These are phyloP conservation scores for Melanomma pulvis-pyrius DNA, from an alignment of 495 filamentous ascomycete genomes.

Conservation along the genomic window DNA sequence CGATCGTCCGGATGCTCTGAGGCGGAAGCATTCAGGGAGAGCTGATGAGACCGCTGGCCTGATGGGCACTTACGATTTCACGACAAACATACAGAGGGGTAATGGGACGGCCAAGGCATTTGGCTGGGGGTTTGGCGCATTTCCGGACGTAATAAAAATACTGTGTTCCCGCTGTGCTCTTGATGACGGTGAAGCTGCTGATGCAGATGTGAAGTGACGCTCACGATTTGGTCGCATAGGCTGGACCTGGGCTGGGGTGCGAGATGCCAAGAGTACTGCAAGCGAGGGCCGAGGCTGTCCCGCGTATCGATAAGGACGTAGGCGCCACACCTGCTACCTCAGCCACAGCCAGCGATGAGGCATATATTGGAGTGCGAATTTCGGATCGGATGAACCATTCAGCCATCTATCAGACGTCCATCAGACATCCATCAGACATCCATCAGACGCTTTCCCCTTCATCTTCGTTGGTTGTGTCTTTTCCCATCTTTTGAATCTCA, in stretches of 20 bases:
- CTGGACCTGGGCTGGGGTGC: background rate
- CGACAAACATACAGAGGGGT: slow-evolving; percentile 5
- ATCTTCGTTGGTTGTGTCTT: background rate
- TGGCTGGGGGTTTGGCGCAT: background rate
- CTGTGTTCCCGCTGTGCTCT: slow-evolving; percentile 13
- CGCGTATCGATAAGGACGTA: background rate
- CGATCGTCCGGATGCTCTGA: slow-evolving; percentile 32
- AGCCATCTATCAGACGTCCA: slow-evolving; percentile 13
- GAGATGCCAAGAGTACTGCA: background rate
- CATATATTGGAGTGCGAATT: background rate
- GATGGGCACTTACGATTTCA: slow-evolving; percentile 21
- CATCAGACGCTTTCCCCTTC: background rate
- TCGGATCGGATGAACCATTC: slow-evolving; percentile 20
- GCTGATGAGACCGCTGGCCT: slow-evolving; percentile 12
- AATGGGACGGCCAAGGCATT: background rate
- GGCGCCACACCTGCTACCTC: background rate
- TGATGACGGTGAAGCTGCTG: slow-evolving; percentile 11
- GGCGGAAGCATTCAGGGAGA: slow-evolving; percentile 26
- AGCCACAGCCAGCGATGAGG: background rate
- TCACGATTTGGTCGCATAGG: background rate
- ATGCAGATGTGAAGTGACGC: slow-evolving; percentile 11
- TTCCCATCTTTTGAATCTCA: background rate
- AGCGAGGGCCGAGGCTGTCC: background rate
- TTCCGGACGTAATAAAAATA: slow-evolving; percentile 11
- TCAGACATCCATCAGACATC: slow-evolving; percentile 11